Percentiles rank a stretch among this genome's conserved stretches.
Conservation (phyloP, 495 filamentous ascomycete species). For the Penicillium bialowiezense region DNA sequence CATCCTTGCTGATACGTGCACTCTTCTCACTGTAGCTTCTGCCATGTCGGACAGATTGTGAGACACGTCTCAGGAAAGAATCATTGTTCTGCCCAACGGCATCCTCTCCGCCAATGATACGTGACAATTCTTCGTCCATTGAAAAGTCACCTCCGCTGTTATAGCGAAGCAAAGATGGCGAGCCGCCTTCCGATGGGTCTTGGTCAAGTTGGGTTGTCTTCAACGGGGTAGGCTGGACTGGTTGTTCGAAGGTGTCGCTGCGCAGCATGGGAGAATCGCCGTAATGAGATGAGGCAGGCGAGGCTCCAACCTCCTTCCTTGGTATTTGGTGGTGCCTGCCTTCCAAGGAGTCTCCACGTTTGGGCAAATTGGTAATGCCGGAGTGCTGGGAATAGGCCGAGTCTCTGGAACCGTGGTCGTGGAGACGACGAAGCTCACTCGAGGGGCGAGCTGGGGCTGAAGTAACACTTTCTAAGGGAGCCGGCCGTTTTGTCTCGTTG, state of each 20-base stretch:
- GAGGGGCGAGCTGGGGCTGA: conserved; percentile 35
- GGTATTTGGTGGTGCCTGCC: conserved; percentile 32
- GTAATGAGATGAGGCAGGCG: conserved; percentile 23
- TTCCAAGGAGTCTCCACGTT: conserved; percentile 58
- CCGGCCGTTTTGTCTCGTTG: conserved; percentile 5
- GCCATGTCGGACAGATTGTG: conserved; percentile 90
- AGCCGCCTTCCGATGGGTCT: conserved; percentile 38
- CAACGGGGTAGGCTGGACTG: conserved; percentile 42
- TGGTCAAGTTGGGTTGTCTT: conserved; percentile 44
- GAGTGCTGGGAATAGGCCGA: conserved; percentile 32
- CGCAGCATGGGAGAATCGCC: conserved; percentile 55
- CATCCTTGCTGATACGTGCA: conserved; percentile 42
- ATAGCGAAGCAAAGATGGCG: conserved; percentile 72
- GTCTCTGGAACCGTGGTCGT: conserved; percentile 39
- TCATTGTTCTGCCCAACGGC: conserved; percentile 42
- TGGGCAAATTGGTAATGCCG: conserved; percentile 40
- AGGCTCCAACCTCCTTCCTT: conserved; percentile 34
- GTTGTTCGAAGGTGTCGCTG: conserved; percentile 44
- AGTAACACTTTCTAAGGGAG: conserved; percentile 23
- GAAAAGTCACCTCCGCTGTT: conserved; percentile 74
- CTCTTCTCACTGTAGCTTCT: conserved; percentile 79
- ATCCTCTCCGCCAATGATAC: conserved; percentile 71
- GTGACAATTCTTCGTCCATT: conserved; percentile 87
- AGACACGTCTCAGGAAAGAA: conserved; percentile 82
- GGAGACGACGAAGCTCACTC: conserved; percentile 36